Evolutionary conservation across 2,329 filamentous ascomycete species (phyloP).

Genomic region (Xylaria hypoxylon): DNA sequence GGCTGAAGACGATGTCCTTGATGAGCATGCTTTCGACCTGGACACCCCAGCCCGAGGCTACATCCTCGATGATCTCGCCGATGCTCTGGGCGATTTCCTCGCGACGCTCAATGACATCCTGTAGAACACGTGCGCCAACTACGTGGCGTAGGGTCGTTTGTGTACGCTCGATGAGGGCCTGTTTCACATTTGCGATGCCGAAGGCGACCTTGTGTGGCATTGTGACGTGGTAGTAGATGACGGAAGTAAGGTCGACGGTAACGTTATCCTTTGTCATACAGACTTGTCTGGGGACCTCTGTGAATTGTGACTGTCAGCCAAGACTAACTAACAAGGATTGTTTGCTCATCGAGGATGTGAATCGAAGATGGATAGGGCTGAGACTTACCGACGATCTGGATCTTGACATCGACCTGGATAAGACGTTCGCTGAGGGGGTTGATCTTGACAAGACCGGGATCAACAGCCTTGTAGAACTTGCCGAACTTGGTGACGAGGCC

Average conservation of each 20-base stretch:
- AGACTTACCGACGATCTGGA: constrained; percentile 79
- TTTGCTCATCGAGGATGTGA: neutral
- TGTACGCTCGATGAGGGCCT: constrained; percentile 96
- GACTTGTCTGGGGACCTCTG: constrained; percentile 90
- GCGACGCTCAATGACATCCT: constrained; percentile 97
- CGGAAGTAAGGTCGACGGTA: constrained; percentile 89
- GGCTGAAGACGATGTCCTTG: constrained; percentile 98
- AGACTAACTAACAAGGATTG: neutral
- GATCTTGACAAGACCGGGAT: constrained; percentile 96
- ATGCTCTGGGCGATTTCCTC: constrained; percentile 97
- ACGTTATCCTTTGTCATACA: constrained; percentile 99
- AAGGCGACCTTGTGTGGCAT: constrained; percentile 97
- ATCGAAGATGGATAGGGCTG: constrained; percentile 12
- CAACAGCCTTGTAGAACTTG: constrained; percentile 92
- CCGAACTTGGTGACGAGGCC: constrained; percentile 97
- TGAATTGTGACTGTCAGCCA: constrained; percentile 39
- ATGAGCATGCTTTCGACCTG: constrained; percentile 98
- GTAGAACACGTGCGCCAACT: constrained; percentile 91
- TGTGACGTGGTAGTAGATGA: constrained; percentile 99
- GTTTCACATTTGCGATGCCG: constrained; percentile 92
- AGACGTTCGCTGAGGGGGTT: constrained; percentile 93
- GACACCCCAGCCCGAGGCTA: constrained; percentile 93
- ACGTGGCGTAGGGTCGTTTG: constrained; percentile 98
- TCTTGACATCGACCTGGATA: constrained; percentile 97
- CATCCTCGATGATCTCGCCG: constrained; percentile 96